phyloP scores from a whole-genome alignment of 1,139 yeast genomes.

The Zygoascus sp. region DNA sequence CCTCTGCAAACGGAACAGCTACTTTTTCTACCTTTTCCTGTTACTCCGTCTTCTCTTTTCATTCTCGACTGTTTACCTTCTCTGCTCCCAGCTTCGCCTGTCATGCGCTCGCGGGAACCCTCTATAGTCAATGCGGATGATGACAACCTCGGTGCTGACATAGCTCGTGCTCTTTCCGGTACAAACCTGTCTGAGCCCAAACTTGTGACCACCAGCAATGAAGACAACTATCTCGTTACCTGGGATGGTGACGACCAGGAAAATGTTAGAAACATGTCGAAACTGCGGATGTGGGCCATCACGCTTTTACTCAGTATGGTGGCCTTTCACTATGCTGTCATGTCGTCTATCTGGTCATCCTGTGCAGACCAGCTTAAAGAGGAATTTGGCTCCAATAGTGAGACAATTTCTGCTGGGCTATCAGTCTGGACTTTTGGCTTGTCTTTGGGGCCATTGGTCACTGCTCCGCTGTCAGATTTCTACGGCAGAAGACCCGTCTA shows the following conservation, averaged over 20 bases:
- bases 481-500: conserved; percentile 67
- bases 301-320: conserved; percentile 48
- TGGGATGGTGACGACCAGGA: conserved; percentile 45
- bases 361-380: conserved; percentile 46
- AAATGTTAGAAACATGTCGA: conserved; percentile 43
- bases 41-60: too few species aligned
- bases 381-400: conserved; percentile 50
- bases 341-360: conserved; percentile 55
- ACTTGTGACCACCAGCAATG: background rate
- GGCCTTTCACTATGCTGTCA: conserved; percentile 46
- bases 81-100: too few species aligned
- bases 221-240: conserved; percentile 29
- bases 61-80: too few species aligned
- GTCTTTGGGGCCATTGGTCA: conserved; percentile 62
- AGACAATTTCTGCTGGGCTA: conserved; percentile 57
- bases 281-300: conserved; percentile 47
- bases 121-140: background rate
- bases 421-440: conserved; percentile 67
- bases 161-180: background rate
- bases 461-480: conserved; percentile 73
- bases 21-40: too few species aligned
- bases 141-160: background rate
- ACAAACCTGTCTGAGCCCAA: background rate
- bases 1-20: too few species aligned
- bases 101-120: too few species aligned